Evolutionary conservation across 2,329 filamentous ascomycete species (phyloP), one percentile per base, ranked within the genome.

Genomic region (Sarocladium strictum): DNA sequence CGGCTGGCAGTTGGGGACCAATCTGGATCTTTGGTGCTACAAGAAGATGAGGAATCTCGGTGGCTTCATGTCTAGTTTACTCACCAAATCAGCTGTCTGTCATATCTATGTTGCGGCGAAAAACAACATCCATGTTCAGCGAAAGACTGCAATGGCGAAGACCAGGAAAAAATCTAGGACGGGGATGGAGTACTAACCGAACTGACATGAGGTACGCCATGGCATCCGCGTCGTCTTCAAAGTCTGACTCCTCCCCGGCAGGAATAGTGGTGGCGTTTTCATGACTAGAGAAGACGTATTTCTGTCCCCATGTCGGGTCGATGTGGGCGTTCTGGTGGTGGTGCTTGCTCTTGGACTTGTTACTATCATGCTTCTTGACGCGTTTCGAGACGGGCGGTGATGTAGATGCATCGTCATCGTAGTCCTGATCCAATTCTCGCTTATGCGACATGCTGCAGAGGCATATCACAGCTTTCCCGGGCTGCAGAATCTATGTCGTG

Each of bases 201-300:
- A 90, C 87, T 68, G 85, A 83, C 61, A 76, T 78, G 57, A 91
- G 69, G 70, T 91, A 91, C 53, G 82, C 83, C 62, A 90, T 71
- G 1, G 86, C 86, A 68, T 88, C 84, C 29, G 76, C 73, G 54
- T 85, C 81, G 50, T 86, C 83, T 49, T 87, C 85, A 60, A 86
- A 87, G 54, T 86, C 83, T 1, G 85, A 70, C 56, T 86, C 83
- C 37, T 82, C 78, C 50, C 80, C 79, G 10, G 65, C 69, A 3
- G 73, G 67, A 38, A 72, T 68, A 2, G 72, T 74, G 3, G 72
- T 68, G n/a, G 67, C 59, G 57, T 78, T 74, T 45, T 82, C 78
- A 14, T 82, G 69, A n/a, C 79, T 79, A 6, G 86, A 84, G 61
- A 91, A 87, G 41, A 86, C 86, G 62, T 83, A 83, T 67, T 84